phyloP scores from a whole-genome alignment of 2,329 filamentous ascomycete species.

The Claviceps lovelessii region DNA sequence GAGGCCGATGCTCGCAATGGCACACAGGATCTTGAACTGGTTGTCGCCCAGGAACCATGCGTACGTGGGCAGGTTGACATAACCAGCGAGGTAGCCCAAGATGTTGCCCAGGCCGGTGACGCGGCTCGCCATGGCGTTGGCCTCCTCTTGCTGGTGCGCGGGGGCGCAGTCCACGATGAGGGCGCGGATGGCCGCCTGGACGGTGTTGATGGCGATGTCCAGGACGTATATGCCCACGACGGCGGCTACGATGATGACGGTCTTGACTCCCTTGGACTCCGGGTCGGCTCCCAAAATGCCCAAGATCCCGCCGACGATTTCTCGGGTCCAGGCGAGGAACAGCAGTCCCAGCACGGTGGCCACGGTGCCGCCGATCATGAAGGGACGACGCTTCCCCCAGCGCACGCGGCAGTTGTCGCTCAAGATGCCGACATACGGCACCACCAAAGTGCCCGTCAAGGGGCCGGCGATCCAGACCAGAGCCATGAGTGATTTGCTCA shows the following conservation, averaged over 20 bases:
- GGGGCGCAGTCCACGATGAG: slow-evolving; percentile 92
- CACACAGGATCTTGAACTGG: slow-evolving; percentile 87
- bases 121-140: slow-evolving; percentile 87
- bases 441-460: slow-evolving; percentile 62
- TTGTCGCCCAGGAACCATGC: slow-evolving; percentile 71
- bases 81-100: slow-evolving; percentile 75
- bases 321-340: slow-evolving; percentile 58
- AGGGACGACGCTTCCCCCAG: slow-evolving; percentile 70
- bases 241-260: slow-evolving; percentile 58
- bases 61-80: slow-evolving; percentile 59
- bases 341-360: slow-evolving; percentile 56
- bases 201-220: slow-evolving; percentile 92
- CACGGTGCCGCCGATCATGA: slow-evolving; percentile 57
- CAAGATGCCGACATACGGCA: slow-evolving; percentile 69
- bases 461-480: slow-evolving; percentile 77
- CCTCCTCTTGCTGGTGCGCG: slow-evolving; percentile 81
- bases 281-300: slow-evolving; percentile 55
- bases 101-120: slow-evolving; percentile 83
- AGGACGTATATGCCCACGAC: slow-evolving; percentile 79
- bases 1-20: slow-evolving; percentile 66
- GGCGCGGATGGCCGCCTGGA: slow-evolving; percentile 81
- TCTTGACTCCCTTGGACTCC: slow-evolving; percentile 50
- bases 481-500: slow-evolving; percentile 71
- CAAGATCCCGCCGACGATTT: slow-evolving; percentile 54
- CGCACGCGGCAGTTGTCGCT: slow-evolving; percentile 62